Base-by-base conservation (phyloP, 305 asterid species). In the Fraxinus angustifolia region DNA sequence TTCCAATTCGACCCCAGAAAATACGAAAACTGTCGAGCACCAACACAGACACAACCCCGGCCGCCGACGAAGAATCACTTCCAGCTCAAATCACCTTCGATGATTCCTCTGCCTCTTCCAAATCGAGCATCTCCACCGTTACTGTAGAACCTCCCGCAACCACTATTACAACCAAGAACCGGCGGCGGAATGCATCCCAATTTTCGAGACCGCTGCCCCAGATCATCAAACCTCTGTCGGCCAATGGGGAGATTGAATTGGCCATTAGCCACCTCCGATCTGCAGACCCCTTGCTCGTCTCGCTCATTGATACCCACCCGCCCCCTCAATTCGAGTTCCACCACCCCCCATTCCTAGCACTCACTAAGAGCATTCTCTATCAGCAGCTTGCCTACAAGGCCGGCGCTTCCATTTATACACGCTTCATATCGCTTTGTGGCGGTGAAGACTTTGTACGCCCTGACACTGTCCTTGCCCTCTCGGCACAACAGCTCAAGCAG, bases 371-470 rank as follows among this genome's bases (percentile, higher is more conserved):
- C 87, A 96, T 96, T 83, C 90, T 96, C 3, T 92, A 92, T 76
- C 99, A 96, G 88, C 98, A 94, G 85, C 91, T 96, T 11, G 97
- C 99, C 2, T 90, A 86, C 78, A 94, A 93, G 80, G 99, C 99
- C 6, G 98, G 98, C 4, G 89, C 95, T 33, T 84, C 97, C 0
- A 96, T 96, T 21, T 96, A 94, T 34, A 92, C 91, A 0, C 95
- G 98, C 33, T 96, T 96, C 50, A 85, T 94, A 38, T 75, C 97
- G 3, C 93, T 96, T 34, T 96, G 97, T 35, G 97, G 97, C 0
- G 97, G 97, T 6, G 93, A 92, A 78, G 88, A 84, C 0, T 79
- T 83, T 5, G 94, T 96, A 53, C 84, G 82, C 50, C 98, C 99
- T 0, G 98, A 94, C 12, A 77, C 85, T 1, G 97, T 96, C 34